phyloP scores from a whole-genome alignment of 768 basidiomycete genomes.

The Auricularia auricula-judae region DNA sequence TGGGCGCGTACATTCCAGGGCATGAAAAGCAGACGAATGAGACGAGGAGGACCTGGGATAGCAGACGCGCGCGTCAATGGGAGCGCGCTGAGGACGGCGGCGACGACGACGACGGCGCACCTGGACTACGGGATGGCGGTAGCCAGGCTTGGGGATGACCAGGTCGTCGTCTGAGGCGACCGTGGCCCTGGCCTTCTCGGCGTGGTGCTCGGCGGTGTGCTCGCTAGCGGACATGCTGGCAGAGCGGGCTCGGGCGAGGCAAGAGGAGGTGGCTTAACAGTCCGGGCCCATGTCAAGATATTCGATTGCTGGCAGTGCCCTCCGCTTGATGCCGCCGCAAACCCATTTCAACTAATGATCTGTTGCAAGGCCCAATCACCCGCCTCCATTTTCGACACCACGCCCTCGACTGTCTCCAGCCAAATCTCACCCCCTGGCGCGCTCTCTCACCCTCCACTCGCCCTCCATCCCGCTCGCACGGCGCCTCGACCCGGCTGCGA shows the following conservation, averaged over 20 bases:
- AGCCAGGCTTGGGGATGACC: background rate
- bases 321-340: too few species aligned
- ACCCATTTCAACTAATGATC: too few species aligned
- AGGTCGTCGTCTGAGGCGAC: background rate
- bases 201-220: background rate
- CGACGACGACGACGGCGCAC: background rate
- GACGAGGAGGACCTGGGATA: background rate
- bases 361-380: too few species aligned
- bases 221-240: background rate
- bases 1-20: background rate
- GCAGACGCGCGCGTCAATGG: background rate
- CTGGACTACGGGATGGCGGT: background rate
- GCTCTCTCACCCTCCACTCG: too few species aligned
- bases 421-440: too few species aligned
- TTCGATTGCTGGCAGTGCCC: too few species aligned
- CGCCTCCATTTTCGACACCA: too few species aligned
- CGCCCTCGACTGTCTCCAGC: too few species aligned
- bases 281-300: constrained; percentile 22
- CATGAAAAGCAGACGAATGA: background rate
- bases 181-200: background rate
- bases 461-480: too few species aligned
- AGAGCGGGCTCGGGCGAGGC: background rate
- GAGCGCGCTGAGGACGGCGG: background rate
- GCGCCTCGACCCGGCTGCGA: too few species aligned
- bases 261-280: constrained; percentile 89